phyloP scores from a whole-genome alignment of 2,329 filamentous ascomycete species.

The Colletotrichum phormii region DNA sequence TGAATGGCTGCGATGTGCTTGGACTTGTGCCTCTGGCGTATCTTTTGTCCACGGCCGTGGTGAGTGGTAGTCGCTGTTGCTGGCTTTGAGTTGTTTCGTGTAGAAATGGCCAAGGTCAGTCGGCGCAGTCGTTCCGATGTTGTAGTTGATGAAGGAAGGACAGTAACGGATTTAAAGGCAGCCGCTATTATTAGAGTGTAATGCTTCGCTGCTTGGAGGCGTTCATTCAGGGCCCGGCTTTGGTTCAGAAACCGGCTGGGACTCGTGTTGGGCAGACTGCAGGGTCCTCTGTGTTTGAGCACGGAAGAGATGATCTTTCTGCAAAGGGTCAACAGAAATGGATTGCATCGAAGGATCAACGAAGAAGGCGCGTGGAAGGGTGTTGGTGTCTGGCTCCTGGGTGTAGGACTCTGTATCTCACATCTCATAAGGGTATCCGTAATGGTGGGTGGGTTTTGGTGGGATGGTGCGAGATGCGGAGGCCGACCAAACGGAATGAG shows the following conservation, averaged over 20 bases:
- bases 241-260: not conserved
- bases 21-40: not conserved
- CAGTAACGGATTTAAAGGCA: not conserved
- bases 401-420: not conserved
- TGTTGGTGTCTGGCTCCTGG: not conserved
- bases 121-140: not conserved
- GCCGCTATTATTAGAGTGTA: not conserved
- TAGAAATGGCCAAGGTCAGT: not conserved
- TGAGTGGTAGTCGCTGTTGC: not conserved
- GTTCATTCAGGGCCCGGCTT: not conserved
- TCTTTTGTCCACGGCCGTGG: not conserved
- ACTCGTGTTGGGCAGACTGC: not conserved
- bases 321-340: not conserved
- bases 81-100: not conserved
- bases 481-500: not conserved
- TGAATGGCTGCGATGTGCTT: not conserved
- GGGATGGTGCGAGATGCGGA: not conserved
- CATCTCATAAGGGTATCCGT: not conserved
- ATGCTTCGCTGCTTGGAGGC: not conserved
- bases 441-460: not conserved
- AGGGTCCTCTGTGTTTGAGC: not conserved
- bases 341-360: conserved; percentile 3
- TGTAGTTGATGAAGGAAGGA: not conserved
- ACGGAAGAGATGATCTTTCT: not conserved
- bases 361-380: not conserved